Conservation (phyloP, 345 rosid genomes). For the Nephelium lappaceum region DNA sequence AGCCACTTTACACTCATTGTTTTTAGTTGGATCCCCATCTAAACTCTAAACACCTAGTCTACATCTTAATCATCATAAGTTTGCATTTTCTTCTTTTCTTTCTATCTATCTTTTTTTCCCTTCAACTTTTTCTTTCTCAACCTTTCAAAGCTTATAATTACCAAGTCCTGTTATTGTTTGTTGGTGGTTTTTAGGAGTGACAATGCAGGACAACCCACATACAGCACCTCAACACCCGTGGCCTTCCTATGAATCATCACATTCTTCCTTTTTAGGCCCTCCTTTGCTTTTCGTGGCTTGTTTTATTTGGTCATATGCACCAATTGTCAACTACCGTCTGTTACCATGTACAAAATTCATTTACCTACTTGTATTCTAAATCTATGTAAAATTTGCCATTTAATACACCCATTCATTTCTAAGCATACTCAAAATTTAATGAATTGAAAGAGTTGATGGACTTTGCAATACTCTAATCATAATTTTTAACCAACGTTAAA, state of each 20-base stretch:
- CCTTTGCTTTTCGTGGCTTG: slow-evolving; percentile 1
- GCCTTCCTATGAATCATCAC: slow-evolving; percentile 36
- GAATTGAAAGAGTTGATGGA: neutral
- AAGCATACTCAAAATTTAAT: neutral
- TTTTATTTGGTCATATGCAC: neutral
- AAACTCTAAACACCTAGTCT: slow-evolving; percentile 40
- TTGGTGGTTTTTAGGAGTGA: slow-evolving; percentile 19
- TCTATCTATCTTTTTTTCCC: neutral
- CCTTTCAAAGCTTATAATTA: slow-evolving; percentile 51
- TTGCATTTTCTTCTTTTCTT: slow-evolving; percentile 9
- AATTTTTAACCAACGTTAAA: neutral
- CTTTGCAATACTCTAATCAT: no score
- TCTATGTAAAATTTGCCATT: neutral
- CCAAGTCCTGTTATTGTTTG: slow-evolving; percentile 21
- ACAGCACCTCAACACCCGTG: slow-evolving; percentile 26
- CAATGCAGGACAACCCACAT: slow-evolving; percentile 39
- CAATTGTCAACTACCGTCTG: neutral
- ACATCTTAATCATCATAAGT: slow-evolving; percentile 48
- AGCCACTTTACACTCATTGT: slow-evolving; percentile 31
- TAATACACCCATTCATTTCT: neutral
- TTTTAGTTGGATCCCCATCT: slow-evolving; percentile 43
- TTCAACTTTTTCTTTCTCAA: slow-evolving; percentile 25
- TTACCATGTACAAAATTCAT: neutral
- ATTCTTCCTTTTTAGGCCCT: neutral
- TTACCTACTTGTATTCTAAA: neutral